Percentiles rank a stretch among this genome's conserved stretches.
These are phyloP conservation scores for Aspergillus sp. DNA, from an alignment of 2,329 filamentous ascomycete genomes.

Conservation along the genomic window DNA sequence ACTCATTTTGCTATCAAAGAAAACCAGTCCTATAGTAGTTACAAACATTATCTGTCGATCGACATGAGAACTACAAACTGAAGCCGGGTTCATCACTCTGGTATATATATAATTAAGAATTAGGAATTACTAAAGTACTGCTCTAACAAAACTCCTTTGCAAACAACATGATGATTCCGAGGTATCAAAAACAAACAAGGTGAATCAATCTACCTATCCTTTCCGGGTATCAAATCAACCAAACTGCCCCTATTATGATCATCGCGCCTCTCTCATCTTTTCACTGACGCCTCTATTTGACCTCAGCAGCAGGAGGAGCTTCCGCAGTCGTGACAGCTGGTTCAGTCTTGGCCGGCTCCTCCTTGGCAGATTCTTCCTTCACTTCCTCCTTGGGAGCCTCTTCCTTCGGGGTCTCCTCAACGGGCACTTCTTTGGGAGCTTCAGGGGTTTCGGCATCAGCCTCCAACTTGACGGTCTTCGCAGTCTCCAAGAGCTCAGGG, in stretches of 20 bases:
- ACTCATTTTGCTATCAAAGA: too few relatives aligned
- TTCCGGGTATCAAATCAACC: constrained; percentile 14
- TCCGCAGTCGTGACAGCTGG: constrained; percentile 16
- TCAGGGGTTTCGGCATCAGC: constrained; percentile 6
- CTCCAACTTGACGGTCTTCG: constrained; percentile 24
- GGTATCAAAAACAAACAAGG: constrained; percentile 14
- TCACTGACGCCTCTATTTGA: constrained; percentile 9
- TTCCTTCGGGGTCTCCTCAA: constrained; percentile 4
- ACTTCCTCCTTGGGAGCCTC: constrained; percentile 10
- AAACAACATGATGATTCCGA: not conserved
- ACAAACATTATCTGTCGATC: too few relatives aligned
- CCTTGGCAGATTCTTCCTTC: constrained; percentile 10
- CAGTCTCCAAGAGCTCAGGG: constrained; percentile 40
- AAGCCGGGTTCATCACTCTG: too few relatives aligned
- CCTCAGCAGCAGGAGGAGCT: constrained; percentile 6
- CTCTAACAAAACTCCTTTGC: too few relatives aligned
- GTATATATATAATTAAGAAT: too few relatives aligned
- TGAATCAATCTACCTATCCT: constrained; percentile 8
- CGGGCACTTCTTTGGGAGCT: constrained; percentile 8
- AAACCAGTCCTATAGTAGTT: too few relatives aligned
- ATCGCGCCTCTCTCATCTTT: constrained; percentile 1
- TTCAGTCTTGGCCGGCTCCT: constrained; percentile 11
- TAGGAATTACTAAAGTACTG: too few relatives aligned
- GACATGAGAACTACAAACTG: too few relatives aligned
- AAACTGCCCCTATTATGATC: constrained; percentile 7